These are phyloP conservation scores for Babesia ovata DNA, from an alignment of 169 alveolate genomes.

Conservation along the genomic window DNA sequence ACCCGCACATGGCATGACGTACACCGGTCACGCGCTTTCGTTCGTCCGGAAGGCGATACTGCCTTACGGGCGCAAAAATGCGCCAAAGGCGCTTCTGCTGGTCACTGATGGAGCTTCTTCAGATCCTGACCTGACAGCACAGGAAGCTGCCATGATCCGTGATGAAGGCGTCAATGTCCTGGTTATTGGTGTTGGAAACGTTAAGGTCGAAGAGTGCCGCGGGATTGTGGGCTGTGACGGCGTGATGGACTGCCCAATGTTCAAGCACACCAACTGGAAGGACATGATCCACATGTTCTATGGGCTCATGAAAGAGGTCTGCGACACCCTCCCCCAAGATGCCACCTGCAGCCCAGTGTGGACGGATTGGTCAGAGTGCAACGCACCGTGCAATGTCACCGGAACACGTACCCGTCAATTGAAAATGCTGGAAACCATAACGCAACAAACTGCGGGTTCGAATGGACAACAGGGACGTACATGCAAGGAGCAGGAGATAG, in stretches of 20 bases:
- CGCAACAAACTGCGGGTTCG: slow-evolving; percentile 31
- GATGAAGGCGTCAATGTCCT: slow-evolving; percentile 65
- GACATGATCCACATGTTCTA: slow-evolving; percentile 45
- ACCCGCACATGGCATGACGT: slow-evolving; percentile 54
- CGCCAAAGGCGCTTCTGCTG: slow-evolving; percentile 65
- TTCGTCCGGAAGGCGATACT: slow-evolving; percentile 37
- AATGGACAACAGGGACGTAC: slow-evolving; percentile 57
- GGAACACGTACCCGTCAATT: slow-evolving; percentile 42
- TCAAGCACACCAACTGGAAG: slow-evolving; percentile 65
- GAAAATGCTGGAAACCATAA: slow-evolving; percentile 19
- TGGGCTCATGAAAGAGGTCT: slow-evolving; percentile 59
- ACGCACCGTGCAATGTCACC: slow-evolving; percentile 34
- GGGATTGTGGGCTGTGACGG: slow-evolving; percentile 59
- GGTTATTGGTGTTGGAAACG: slow-evolving; percentile 67
- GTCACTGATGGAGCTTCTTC: slow-evolving; percentile 67
- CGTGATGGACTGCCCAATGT: slow-evolving; percentile 49
- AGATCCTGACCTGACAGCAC: slow-evolving; percentile 49
- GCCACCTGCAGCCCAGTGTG: slow-evolving; percentile 60
- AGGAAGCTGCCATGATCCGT: slow-evolving; percentile 58
- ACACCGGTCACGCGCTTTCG: slow-evolving; percentile 62
- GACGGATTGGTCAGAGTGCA: slow-evolving; percentile 67
- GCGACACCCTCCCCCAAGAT: slow-evolving; percentile 59
- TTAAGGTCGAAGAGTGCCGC: slow-evolving; percentile 51
- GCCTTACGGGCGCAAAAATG: slow-evolving; percentile 54
- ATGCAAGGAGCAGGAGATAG: slow-evolving; percentile 43